A percentile compares a stretch with the other conserved stretches of the same genome.
Evolutionary conservation across 768 basidiomycete genomes (phyloP).

Genomic region (Lanmaoa pseudosensibilis): DNA sequence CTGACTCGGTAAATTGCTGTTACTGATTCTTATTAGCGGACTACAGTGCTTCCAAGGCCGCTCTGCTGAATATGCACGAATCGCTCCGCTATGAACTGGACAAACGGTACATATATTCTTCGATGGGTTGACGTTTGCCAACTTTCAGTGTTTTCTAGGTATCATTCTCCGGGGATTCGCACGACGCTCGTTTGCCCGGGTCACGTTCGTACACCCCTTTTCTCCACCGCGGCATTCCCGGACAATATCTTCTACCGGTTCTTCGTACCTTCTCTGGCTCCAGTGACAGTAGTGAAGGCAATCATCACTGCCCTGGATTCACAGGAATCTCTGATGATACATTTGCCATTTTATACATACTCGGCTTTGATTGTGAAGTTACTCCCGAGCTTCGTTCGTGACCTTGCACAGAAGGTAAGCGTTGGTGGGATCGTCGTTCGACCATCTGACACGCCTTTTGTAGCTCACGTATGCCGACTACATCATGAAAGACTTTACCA

Average conservation of each 20-base stretch:
- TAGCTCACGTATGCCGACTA: constrained; percentile 71
- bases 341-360: constrained; percentile 72
- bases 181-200: constrained; percentile 86
- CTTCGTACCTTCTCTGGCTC: constrained; percentile 71
- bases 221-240: constrained; percentile 58
- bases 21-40: constrained; percentile 54
- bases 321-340: constrained; percentile 69
- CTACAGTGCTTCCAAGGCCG: constrained; percentile 92
- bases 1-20: not conserved
- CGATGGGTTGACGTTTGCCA: not conserved
- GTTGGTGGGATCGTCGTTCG: not conserved
- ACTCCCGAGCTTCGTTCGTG: constrained; percentile 72
- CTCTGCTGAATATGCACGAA: constrained; percentile 77
- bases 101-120: constrained; percentile 48
- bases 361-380: constrained; percentile 54
- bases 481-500: constrained; percentile 67
- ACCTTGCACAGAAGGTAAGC: constrained; percentile 74
- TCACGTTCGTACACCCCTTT: constrained; percentile 77
- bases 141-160: constrained; percentile 39
- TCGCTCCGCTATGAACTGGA: constrained; percentile 88
- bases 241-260: constrained; percentile 58
- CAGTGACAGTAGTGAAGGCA: constrained; percentile 73
- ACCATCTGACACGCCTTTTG: constrained; percentile 10
- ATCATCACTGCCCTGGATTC: constrained; percentile 82
- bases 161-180: constrained; percentile 73